Evolutionary conservation across 1,284 basidiomycete species (phyloP).

Genomic region (Apiotrichum domesticum): DNA sequence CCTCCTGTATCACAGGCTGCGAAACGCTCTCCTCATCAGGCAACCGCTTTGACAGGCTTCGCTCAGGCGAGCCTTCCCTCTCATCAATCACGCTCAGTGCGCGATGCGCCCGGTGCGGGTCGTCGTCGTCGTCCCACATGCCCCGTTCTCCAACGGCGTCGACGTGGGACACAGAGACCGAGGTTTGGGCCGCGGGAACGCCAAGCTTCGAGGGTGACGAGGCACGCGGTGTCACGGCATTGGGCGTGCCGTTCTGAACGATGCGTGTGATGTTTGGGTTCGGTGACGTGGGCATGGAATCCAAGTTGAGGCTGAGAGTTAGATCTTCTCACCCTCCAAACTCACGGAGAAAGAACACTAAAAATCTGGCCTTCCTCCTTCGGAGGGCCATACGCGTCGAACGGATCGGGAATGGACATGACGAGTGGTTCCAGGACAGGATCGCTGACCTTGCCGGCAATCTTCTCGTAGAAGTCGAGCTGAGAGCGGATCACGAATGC

Average conservation of each 20-base stretch:
- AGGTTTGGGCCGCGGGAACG: slow-evolving; percentile 12
- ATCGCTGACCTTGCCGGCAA: slow-evolving; percentile 69
- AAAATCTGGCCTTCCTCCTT: slow-evolving; percentile 87
- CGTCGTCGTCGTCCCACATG: slow-evolving; percentile 17
- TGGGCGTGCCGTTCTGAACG: slow-evolving; percentile 16
- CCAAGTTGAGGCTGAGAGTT: slow-evolving; percentile 22
- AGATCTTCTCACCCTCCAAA: slow-evolving; percentile 25
- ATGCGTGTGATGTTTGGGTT: slow-evolving; percentile 31
- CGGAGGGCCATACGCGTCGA: slow-evolving; percentile 82
- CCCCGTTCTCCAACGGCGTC: slow-evolving; percentile 30
- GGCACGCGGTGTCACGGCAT: slow-evolving; percentile 14
- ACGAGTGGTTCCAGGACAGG: slow-evolving; percentile 86
- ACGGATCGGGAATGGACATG: slow-evolving; percentile 82
- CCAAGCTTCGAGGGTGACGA: slow-evolving; percentile 20
- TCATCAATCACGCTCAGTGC: slow-evolving; percentile 46
- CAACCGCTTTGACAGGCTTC: neutral
- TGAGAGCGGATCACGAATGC: slow-evolving; percentile 43
- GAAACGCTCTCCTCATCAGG: neutral
- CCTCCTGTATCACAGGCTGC: neutral
- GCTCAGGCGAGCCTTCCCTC: slow-evolving; percentile 10
- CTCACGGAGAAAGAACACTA: slow-evolving; percentile 76
- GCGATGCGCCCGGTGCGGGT: slow-evolving; percentile 21
- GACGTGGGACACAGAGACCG: slow-evolving; percentile 8
- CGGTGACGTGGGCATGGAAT: slow-evolving; percentile 30
- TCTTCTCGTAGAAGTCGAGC: slow-evolving; percentile 47